Percentiles rank a stretch among this genome's conserved stretches.
phyloP scores from a whole-genome alignment of 1,284 basidiomycete species.

The Pholiota adiposa region DNA sequence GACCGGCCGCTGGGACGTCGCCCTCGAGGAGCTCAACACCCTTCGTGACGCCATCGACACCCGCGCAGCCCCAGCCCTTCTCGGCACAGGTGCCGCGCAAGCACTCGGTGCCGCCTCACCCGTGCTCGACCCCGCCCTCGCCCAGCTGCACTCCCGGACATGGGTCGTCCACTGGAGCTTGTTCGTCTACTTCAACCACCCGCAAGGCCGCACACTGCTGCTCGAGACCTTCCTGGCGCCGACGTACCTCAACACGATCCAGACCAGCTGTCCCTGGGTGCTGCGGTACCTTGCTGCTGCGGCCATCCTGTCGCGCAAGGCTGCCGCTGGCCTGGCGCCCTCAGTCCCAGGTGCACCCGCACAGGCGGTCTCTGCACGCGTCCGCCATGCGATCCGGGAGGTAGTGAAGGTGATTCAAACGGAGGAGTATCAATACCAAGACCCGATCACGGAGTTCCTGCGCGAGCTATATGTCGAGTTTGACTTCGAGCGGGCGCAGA shows the following conservation, averaged over 20 bases:
- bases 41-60: slow-evolving; percentile 92
- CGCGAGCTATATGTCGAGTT: slow-evolving; percentile 93
- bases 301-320: slow-evolving; percentile 88
- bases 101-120: slow-evolving; percentile 46
- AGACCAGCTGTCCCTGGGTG: slow-evolving; percentile 95
- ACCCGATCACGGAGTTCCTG: slow-evolving; percentile 93
- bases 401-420: slow-evolving; percentile 90
- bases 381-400: slow-evolving; percentile 85
- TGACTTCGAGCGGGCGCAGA: slow-evolving; percentile 75
- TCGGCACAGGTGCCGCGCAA: slow-evolving; percentile 39
- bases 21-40: slow-evolving; percentile 92
- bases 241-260: slow-evolving; percentile 97
- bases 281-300: slow-evolving; percentile 94
- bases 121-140: slow-evolving; percentile 62
- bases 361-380: slow-evolving; percentile 70
- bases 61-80: slow-evolving; percentile 57
- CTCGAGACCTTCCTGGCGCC: slow-evolving; percentile 97
- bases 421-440: slow-evolving; percentile 94
- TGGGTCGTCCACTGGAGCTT: slow-evolving; percentile 99
- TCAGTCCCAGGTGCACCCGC: slow-evolving; percentile 32
- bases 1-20: slow-evolving; percentile 92
- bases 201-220: slow-evolving; percentile 88
- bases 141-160: slow-evolving; percentile 91
- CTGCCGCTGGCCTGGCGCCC: slow-evolving; percentile 44
- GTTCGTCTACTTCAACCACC: slow-evolving; percentile 98